Base-by-base conservation (phyloP, 164 flowering plant genomes). In the Vitis cinerea region DNA sequence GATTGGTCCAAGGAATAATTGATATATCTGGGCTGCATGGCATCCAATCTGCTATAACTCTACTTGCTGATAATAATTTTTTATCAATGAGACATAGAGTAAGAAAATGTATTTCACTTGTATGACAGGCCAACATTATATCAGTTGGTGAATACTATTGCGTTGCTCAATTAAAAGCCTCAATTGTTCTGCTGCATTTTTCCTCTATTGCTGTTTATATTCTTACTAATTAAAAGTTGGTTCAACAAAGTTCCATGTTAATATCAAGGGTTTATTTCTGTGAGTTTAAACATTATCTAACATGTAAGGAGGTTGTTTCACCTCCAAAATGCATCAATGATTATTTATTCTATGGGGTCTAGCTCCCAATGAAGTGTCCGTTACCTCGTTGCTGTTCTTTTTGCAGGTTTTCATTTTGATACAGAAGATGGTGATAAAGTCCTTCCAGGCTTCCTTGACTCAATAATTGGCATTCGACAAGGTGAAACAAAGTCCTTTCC, bases 401-500 rank as follows among this genome's bases (percentile, higher is more conserved):
- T 61, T 77, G 58, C 83, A 94, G 99, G 89, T 61, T 92, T 84
- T 79, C 83, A 88, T 70, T 88, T 92, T 79, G 99, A 95, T 74
- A 91, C 99, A 8, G 99, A 95, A 79, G 97, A 92, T 72, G 88
- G 86, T 71, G 89, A 85, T 75, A 86, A 73, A 65, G 81, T 92
- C 47, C 78, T 90, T 74, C 93, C 97, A 73, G 97, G 97, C 66
- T 95, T 95, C 76, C 84, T 91, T 58, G 87, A 90, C 66, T 77
- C 93, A 63, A 80, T 95, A 56, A 61, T 90, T 56, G 98, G 97
- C 69, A 90, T 95, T 66, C 75, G 72, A 77, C 74, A 65, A 68
- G 96, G 96, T 68, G 98, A 92, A 84, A 88, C 92, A 59, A 94
- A 82, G 77, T 83, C 93, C n/a, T 94, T 94, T 66, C 83, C 88